phyloP scores from a whole-genome alignment of 83 land plant species.

The Picea abies region DNA sequence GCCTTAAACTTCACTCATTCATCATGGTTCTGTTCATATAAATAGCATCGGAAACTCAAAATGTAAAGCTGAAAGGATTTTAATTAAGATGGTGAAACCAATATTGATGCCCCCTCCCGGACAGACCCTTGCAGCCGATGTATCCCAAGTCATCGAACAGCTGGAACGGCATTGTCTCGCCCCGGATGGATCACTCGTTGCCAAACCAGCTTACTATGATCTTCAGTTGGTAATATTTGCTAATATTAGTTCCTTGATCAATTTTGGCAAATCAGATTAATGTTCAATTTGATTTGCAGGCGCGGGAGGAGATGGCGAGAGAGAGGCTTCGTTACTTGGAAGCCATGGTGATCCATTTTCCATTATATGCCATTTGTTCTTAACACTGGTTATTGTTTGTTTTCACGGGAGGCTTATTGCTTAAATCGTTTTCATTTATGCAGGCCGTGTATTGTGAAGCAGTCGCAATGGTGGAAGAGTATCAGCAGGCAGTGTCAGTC shows the following conservation, averaged over 20 bases:
- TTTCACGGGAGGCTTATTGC: neutral
- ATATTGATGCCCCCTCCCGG: slow-evolving; percentile 20
- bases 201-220: slow-evolving; percentile 78
- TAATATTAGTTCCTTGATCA: neutral
- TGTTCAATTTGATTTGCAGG: slow-evolving; percentile 41
- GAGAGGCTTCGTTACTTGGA: slow-evolving; percentile 90
- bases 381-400: neutral
- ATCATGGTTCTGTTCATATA: no score
- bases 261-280: slow-evolving; percentile 1
- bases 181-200: slow-evolving; percentile 86
- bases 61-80: neutral
- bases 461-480: slow-evolving; percentile 86
- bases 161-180: slow-evolving; percentile 93
- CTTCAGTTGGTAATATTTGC: slow-evolving; percentile 59
- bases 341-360: slow-evolving; percentile 59
- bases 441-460: slow-evolving; percentile 92
- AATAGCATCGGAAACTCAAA: neutral
- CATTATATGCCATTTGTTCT: neutral
- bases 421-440: slow-evolving; percentile 2
- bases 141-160: slow-evolving; percentile 70
- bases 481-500: slow-evolving; percentile 77
- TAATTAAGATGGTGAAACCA: slow-evolving; percentile 4
- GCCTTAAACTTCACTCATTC: no score
- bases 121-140: slow-evolving; percentile 62
- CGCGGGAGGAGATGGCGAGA: slow-evolving; percentile 91